Evolutionary conservation across 2,329 filamentous ascomycete species (phyloP).

Genomic region (Zopfia rhizophila): DNA sequence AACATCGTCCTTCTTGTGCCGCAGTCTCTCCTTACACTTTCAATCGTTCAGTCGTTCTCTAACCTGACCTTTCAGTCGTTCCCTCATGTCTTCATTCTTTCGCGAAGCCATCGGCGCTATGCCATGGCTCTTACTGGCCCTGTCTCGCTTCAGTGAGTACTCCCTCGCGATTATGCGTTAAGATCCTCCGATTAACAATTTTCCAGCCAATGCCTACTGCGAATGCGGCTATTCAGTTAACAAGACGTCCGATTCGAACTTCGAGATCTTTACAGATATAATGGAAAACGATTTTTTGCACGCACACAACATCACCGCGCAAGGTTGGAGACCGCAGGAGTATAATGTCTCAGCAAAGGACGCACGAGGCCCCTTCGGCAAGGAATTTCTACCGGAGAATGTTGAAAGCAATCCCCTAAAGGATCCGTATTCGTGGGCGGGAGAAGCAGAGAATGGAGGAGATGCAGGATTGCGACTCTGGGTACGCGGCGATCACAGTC

Average conservation of each 20-base stretch:
- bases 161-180: constrained; percentile 1
- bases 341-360: constrained; percentile 71
- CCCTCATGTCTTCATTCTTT: constrained; percentile 12
- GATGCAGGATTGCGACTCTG: constrained; percentile 51
- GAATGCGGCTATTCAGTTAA: constrained; percentile 76
- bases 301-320: constrained; percentile 54
- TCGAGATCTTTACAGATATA: constrained; percentile 72
- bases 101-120: constrained; percentile 33
- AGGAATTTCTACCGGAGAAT: constrained; percentile 68
- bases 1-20: constrained; percentile 1
- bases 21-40: constrained; percentile 14
- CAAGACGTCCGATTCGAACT: constrained; percentile 52
- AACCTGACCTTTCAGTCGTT: constrained; percentile 9
- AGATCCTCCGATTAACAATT: constrained; percentile 19
- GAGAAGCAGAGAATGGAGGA: constrained; percentile 57
- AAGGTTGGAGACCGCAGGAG: constrained; percentile 72
- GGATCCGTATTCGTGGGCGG: constrained; percentile 55
- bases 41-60: background rate
- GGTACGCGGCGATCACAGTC: constrained; percentile 46
- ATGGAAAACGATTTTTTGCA: constrained; percentile 78
- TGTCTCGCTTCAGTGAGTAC: constrained; percentile 44
- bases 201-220: constrained; percentile 63
- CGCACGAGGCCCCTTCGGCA: constrained; percentile 73
- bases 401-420: constrained; percentile 64
- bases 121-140: constrained; percentile 41